Base-by-base conservation (phyloP, 2,329 filamentous ascomycete species). In the Aureobasidium sp. region DNA sequence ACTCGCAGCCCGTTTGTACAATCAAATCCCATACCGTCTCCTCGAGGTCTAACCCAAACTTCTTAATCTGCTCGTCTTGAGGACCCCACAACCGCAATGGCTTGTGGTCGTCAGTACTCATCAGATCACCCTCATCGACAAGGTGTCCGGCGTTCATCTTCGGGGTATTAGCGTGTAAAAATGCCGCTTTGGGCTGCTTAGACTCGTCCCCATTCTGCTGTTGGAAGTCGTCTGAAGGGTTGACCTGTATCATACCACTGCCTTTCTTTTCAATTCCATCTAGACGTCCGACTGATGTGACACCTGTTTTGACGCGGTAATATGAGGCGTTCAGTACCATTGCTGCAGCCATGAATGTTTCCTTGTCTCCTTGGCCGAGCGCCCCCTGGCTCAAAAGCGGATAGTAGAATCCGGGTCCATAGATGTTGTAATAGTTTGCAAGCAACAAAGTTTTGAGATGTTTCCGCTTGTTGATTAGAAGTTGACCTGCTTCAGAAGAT, bases 361-460 rank as follows among this genome's bases (percentile, higher is more conserved):
- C 79, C 66, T 81, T 81, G 68, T 81, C 79, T 14, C 79, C 79
- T 67, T 80, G 73, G 15, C 79, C 79, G 0, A 75, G 70, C 8
- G 75, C 78, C 34, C 78, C 78, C 66, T 80, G 78, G 3, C 74
- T 77, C 5, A 79, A 70, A 0, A 81, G 68, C 0, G 74, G 73
- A 63, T 80, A 81, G 64, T 78, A 81, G 61, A 75, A 73, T 0
- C 70, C 66, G 6, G 78, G 76, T 1, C 77, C 77, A 68, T 75
- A 79, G 51, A 74, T 71, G 65, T 80, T 82, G 68, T 82, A 81
- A 66, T 81, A 82, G 1, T 73, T 71, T 3, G 77, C 74, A 5
- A 81, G 72, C 22, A 80, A 70, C 2, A 82, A 71, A 2, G 76
- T 75, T 44, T 73, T 71, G 6, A 70, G 64, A 62, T 80, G 78